Percentiles rank a stretch among this genome's conserved stretches.
Conservation (phyloP, 306 rosid genomes). For the Fagus sylvatica region DNA sequence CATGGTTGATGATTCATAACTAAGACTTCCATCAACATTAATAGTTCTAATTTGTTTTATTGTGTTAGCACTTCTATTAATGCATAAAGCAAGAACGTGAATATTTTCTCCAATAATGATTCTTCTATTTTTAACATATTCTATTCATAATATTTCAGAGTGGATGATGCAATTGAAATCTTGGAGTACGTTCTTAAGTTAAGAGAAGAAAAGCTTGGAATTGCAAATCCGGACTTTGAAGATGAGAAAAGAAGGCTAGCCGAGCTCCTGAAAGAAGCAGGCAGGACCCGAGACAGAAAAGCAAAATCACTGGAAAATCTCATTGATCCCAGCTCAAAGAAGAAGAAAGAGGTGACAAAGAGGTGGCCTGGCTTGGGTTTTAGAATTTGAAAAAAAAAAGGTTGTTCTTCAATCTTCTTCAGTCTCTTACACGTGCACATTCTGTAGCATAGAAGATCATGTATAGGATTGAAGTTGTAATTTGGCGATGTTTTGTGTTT, state of each 20-base stretch:
- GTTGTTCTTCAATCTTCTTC: constrained; percentile 30
- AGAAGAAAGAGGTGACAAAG: constrained; percentile 87
- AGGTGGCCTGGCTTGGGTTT: constrained; percentile 96
- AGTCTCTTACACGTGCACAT: constrained; percentile 44
- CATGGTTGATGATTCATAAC: no score
- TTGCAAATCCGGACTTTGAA: constrained; percentile 93
- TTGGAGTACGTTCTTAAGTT: constrained; percentile 84
- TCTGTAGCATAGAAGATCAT: constrained; percentile 87
- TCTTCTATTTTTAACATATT: constrained; percentile 14
- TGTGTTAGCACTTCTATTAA: background rate
- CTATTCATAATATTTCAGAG: constrained; percentile 52
- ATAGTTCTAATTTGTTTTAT: constrained; percentile 7
- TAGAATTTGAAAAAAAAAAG: constrained; percentile 55
- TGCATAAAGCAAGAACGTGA: constrained; percentile 15
- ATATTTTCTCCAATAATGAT: constrained; percentile 11
- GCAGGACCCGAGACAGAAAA: constrained; percentile 86
- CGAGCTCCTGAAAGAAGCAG: constrained; percentile 97
- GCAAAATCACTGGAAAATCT: constrained; percentile 95
- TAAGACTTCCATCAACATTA: background rate
- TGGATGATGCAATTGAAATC: constrained; percentile 95
- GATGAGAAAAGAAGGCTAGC: constrained; percentile 87
- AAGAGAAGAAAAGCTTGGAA: constrained; percentile 89
- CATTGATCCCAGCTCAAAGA: constrained; percentile 86
- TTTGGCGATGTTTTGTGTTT: constrained; percentile 62
- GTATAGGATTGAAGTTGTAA: constrained; percentile 76